phyloP scores from a whole-genome alignment of 768 basidiomycete genomes.

The Collybia mongolica region DNA sequence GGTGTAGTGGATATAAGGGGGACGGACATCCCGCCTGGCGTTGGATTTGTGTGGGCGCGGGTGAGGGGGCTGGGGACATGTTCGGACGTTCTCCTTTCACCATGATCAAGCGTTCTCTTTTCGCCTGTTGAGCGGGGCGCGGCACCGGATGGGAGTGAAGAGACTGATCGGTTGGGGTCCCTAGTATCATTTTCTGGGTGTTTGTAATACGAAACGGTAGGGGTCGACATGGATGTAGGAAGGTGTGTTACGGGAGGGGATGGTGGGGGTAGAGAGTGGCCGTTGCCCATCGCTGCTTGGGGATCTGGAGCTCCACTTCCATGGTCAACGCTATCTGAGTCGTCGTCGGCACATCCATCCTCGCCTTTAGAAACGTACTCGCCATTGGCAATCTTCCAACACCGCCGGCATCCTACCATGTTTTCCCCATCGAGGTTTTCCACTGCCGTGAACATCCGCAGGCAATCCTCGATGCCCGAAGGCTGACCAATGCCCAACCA shows the following conservation, averaged over 20 bases:
- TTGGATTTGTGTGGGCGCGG: slow-evolving; percentile 12
- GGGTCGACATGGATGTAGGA: slow-evolving; percentile 40
- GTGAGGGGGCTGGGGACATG: neutral
- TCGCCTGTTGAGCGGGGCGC: slow-evolving; percentile 4
- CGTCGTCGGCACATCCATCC: slow-evolving; percentile 26
- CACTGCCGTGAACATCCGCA: slow-evolving; percentile 89
- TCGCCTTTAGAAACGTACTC: slow-evolving; percentile 37
- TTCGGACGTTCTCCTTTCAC: neutral
- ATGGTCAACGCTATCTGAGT: slow-evolving; percentile 15
- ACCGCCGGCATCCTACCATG: slow-evolving; percentile 88
- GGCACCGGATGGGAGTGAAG: slow-evolving; percentile 36
- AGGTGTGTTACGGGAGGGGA: slow-evolving; percentile 21
- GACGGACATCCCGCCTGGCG: slow-evolving; percentile 43
- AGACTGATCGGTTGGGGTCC: slow-evolving; percentile 31
- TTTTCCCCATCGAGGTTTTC: slow-evolving; percentile 94
- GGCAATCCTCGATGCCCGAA: slow-evolving; percentile 71
- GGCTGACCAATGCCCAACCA: slow-evolving; percentile 49
- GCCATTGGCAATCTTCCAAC: slow-evolving; percentile 90
- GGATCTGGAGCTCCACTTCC: neutral
- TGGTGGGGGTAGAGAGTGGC: slow-evolving; percentile 10
- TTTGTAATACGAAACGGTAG: slow-evolving; percentile 33
- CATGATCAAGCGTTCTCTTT: slow-evolving; percentile 1
- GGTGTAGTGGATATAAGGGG: slow-evolving; percentile 54
- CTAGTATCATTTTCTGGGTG: slow-evolving; percentile 13
- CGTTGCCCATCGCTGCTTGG: slow-evolving; percentile 1